Evolutionary conservation across 495 filamentous ascomycete genomes (phyloP).

Genomic region (Aspergillus steynii): DNA sequence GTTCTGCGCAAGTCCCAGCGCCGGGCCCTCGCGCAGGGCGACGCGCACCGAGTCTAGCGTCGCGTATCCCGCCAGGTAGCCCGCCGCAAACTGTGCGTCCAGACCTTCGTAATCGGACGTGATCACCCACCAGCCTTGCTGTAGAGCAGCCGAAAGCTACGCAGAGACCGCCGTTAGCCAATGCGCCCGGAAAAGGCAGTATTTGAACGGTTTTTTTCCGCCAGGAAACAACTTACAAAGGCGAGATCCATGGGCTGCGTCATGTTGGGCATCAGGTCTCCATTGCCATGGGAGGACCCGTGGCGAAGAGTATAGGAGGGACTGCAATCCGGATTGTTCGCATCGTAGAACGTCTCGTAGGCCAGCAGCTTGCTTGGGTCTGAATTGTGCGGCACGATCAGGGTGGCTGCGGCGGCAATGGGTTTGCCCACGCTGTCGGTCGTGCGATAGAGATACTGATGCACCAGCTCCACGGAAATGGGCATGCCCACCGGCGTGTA

Average conservation of each 20-base stretch:
- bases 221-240: constrained; percentile 8
- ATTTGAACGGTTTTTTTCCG: background rate
- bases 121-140: constrained; percentile 25
- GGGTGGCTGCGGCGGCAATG: constrained; percentile 16
- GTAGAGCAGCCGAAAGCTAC: constrained; percentile 19
- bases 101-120: constrained; percentile 27
- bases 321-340: constrained; percentile 18
- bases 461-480: constrained; percentile 13
- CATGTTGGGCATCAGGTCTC: constrained; percentile 1
- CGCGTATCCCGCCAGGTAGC: constrained; percentile 18
- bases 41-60: constrained; percentile 24
- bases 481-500: constrained; percentile 11
- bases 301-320: constrained; percentile 21
- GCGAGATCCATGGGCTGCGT: constrained; percentile 14
- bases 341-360: constrained; percentile 23
- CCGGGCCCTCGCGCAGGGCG: background rate
- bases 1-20: background rate
- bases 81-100: constrained; percentile 20
- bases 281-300: background rate
- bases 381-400: constrained; percentile 21
- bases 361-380: constrained; percentile 18
- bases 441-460: constrained; percentile 23
- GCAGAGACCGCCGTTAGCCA: background rate
- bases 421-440: constrained; percentile 22
- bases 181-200: background rate